Conservation (phyloP, 2,329 filamentous ascomycete genomes). For the Seiridium unicorne region DNA sequence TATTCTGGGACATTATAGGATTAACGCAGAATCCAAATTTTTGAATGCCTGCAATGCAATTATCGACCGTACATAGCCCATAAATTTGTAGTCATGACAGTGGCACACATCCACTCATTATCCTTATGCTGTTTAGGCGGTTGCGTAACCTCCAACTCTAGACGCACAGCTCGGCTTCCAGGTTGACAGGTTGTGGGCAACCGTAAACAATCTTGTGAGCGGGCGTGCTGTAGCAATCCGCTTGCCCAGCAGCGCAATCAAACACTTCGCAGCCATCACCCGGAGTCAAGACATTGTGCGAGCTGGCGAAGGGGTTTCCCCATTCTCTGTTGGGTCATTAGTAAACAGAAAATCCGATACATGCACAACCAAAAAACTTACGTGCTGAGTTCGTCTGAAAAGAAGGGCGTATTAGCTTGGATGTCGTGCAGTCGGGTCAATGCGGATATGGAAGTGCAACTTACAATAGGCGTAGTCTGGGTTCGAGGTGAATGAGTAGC, state of each 20-base stretch:
- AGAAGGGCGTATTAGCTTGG: background rate
- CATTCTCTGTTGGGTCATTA: slow-evolving; percentile 20
- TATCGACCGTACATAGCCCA: no score
- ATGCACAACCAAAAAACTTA: slow-evolving; percentile 12
- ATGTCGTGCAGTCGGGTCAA: background rate
- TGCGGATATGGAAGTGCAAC: slow-evolving; percentile 16
- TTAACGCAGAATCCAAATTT: no score
- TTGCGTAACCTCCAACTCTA: background rate
- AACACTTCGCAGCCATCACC: slow-evolving; percentile 35
- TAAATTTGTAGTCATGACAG: no score
- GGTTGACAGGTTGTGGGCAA: slow-evolving; percentile 37
- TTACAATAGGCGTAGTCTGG: slow-evolving; percentile 35
- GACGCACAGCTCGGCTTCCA: slow-evolving; percentile 30
- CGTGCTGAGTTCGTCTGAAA: slow-evolving; percentile 34
- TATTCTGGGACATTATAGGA: no score
- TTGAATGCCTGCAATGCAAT: no score
- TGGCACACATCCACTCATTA: no score
- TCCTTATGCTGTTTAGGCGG: no score
- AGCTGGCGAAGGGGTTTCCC: slow-evolving; percentile 38
- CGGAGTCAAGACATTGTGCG: slow-evolving; percentile 34
- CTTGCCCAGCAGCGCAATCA: slow-evolving; percentile 33
- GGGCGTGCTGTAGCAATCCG: slow-evolving; percentile 38
- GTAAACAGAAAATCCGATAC: background rate
- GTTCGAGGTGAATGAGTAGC: slow-evolving; percentile 36
- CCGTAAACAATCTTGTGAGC: slow-evolving; percentile 35